Evolutionary conservation across 1,284 basidiomycete genomes (phyloP).

Genomic region (Puccinia coronata): DNA sequence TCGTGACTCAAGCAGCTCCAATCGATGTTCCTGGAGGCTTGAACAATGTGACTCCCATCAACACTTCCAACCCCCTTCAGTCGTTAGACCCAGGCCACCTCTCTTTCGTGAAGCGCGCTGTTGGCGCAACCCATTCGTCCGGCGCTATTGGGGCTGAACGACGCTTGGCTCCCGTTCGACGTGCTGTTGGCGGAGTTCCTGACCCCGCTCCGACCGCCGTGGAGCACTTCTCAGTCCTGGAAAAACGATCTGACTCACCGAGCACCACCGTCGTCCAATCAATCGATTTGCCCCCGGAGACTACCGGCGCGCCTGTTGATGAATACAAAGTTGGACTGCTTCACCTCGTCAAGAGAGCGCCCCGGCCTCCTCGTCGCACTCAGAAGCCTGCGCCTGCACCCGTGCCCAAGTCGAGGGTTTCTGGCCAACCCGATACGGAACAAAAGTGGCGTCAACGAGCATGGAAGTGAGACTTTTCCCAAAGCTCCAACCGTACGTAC

Average conservation of each 20-base stretch:
- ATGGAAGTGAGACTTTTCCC: not conserved
- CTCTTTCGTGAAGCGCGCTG: not conserved
- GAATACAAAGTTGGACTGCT: too few species aligned
- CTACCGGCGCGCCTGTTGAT: too few species aligned
- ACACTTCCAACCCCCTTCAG: not conserved
- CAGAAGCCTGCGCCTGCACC: too few species aligned
- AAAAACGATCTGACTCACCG: not conserved
- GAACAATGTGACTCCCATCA: not conserved
- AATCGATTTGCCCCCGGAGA: not conserved
- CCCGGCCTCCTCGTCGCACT: not conserved
- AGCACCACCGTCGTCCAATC: not conserved
- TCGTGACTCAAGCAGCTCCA: not conserved
- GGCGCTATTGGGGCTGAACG: not conserved
- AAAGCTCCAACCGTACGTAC: not conserved
- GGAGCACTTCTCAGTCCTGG: not conserved
- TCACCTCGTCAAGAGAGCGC: not conserved
- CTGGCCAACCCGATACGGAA: not conserved
- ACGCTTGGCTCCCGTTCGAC: not conserved
- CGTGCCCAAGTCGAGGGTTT: not conserved
- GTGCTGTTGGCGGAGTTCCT: not conserved
- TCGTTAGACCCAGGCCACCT: not conserved
- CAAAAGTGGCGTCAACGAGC: slow-evolving; percentile 1
- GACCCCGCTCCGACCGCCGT: not conserved
- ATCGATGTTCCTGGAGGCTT: not conserved
- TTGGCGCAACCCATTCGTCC: not conserved